phyloP scores from a whole-genome alignment of 1,284 basidiomycete genomes.

The Hymenochaete sp. region DNA sequence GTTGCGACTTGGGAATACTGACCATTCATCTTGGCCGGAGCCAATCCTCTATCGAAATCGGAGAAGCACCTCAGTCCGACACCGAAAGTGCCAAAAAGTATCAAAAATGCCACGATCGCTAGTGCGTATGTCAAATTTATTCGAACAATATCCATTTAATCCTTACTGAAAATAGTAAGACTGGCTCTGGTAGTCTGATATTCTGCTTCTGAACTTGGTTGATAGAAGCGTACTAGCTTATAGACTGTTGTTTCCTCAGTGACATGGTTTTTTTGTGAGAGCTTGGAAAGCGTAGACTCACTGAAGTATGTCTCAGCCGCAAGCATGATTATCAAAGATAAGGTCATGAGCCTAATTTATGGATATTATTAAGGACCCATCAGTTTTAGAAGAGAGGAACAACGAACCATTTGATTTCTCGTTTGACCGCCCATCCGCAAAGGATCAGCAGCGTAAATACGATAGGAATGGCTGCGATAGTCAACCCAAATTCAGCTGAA shows the following conservation, averaged over 20 bases:
- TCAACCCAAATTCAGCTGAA: constrained; percentile 70
- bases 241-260: constrained; percentile 42
- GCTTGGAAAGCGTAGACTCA: constrained; percentile 28
- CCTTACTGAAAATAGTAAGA: constrained; percentile 60
- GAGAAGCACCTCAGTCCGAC: constrained; percentile 69
- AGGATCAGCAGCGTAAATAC: constrained; percentile 62
- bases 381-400: neutral
- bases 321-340: constrained; percentile 63
- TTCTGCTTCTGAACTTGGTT: constrained; percentile 41
- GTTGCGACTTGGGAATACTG: constrained; percentile 30
- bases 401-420: constrained; percentile 68
- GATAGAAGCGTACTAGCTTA: constrained; percentile 72
- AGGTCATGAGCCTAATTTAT: constrained; percentile 50
- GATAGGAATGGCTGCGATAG: constrained; percentile 72
- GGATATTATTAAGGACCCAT: neutral
- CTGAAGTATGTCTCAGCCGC: constrained; percentile 59
- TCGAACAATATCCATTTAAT: no score
- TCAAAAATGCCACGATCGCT: constrained; percentile 68
- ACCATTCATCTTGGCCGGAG: constrained; percentile 64
- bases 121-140: no score
- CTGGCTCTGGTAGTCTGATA: constrained; percentile 67
- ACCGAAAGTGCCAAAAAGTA: constrained; percentile 61
- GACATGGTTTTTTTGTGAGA: constrained; percentile 29
- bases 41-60: constrained; percentile 71
- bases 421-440: constrained; percentile 60